Evolutionary conservation across 2,329 filamentous ascomycete genomes (phyloP).

Genomic region (Neopestalotiopsis clavispora): DNA sequence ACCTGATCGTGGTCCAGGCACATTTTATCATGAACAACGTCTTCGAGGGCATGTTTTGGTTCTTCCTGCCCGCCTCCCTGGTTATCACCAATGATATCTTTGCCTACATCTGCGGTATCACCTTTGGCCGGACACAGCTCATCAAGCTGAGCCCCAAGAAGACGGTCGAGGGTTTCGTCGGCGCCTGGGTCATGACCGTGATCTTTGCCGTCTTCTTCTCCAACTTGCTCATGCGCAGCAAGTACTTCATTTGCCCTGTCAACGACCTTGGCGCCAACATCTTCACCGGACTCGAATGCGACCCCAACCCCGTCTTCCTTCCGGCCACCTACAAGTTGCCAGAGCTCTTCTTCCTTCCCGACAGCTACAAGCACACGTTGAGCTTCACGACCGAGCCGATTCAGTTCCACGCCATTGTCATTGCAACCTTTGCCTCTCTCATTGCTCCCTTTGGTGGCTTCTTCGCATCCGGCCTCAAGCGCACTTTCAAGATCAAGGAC

Average conservation of each 20-base stretch:
- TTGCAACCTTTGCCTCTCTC: conserved; percentile 92
- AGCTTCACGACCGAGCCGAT: conserved; percentile 83
- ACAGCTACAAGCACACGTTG: conserved; percentile 37
- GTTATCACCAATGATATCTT: conserved; percentile 99
- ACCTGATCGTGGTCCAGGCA: conserved; percentile 95
- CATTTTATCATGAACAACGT: conserved; percentile 99
- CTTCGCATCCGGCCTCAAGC: conserved; percentile 96
- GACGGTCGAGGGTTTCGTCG: conserved; percentile 96
- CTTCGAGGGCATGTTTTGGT: conserved; percentile 99
- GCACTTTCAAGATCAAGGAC: conserved; percentile 99
- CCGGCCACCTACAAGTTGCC: conserved; percentile 59
- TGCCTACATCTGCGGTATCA: conserved; percentile 96
- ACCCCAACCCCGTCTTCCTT: conserved; percentile 89
- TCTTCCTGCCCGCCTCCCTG: conserved; percentile 91
- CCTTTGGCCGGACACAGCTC: conserved; percentile 92
- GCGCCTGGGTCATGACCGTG: conserved; percentile 94
- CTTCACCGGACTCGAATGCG: conserved; percentile 87
- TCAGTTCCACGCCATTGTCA: conserved; percentile 88
- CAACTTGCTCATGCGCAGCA: conserved; percentile 84
- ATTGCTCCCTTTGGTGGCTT: conserved; percentile 98
- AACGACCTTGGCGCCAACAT: conserved; percentile 95
- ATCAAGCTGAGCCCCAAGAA: conserved; percentile 99
- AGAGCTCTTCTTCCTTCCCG: conserved; percentile 61
- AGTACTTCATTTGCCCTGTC: conserved; percentile 98
- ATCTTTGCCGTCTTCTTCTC: conserved; percentile 83